A percentile compares a stretch with the other conserved stretches of the same genome.
Conservation (phyloP, 768 basidiomycete species). For the Favolaschia claudopus region DNA sequence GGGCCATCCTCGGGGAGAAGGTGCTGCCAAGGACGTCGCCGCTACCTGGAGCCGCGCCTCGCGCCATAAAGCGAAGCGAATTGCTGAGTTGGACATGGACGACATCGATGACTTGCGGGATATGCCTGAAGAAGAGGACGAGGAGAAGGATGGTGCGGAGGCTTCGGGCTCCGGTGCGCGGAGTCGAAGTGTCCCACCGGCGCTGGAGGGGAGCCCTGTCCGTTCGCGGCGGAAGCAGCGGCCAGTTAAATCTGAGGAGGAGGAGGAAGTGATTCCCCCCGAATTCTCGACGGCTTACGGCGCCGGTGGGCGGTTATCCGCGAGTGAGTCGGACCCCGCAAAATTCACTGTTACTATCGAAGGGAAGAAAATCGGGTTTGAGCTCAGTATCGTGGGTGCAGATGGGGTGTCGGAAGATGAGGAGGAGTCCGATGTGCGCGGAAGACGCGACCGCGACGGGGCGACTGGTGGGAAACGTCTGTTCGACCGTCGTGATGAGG, state of each 20-base stretch:
- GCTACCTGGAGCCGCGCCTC: constrained; percentile 20
- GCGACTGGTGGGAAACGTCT: constrained; percentile 26
- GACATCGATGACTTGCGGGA: not conserved
- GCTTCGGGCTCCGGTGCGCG: constrained; percentile 42
- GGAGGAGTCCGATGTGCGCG: constrained; percentile 26
- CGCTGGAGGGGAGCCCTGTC: constrained; percentile 51
- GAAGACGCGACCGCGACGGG: constrained; percentile 35
- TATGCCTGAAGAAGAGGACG: constrained; percentile 37
- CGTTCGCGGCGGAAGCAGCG: constrained; percentile 23
- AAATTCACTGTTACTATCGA: constrained; percentile 73
- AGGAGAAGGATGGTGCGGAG: constrained; percentile 29
- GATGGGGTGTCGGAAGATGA: constrained; percentile 21
- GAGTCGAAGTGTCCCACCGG: constrained; percentile 67
- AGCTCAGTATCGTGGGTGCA: constrained; percentile 73
- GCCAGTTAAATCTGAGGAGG: no score
- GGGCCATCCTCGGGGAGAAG: constrained; percentile 42
- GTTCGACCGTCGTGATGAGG: constrained; percentile 50
- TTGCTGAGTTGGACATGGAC: constrained; percentile 2
- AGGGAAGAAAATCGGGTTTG: constrained; percentile 67
- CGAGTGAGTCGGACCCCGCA: constrained; percentile 66
- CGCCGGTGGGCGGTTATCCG: constrained; percentile 62
- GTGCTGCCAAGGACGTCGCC: constrained; percentile 31
- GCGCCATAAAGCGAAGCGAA: constrained; percentile 17
- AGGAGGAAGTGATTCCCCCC: no score
- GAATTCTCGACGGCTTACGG: no score